Evolutionary conservation across 1,139 yeast genomes (phyloP).

Genomic region (Pichia inconspicua): DNA sequence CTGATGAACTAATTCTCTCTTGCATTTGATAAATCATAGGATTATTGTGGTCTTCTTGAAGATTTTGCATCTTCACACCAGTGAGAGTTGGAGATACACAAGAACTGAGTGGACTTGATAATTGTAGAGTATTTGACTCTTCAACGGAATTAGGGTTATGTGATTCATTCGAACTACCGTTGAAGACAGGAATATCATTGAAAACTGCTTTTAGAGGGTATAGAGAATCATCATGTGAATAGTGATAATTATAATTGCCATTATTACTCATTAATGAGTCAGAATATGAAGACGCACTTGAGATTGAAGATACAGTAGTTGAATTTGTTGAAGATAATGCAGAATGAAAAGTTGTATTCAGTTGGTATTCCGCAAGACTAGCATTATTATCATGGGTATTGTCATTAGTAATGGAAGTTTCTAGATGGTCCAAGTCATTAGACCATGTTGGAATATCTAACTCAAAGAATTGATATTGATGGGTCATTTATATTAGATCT

Average conservation of each 20-base stretch:
- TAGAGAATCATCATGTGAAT: not conserved
- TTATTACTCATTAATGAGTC: not conserved
- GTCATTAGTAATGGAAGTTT: not conserved
- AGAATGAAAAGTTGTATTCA: not conserved
- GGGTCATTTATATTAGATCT: not conserved
- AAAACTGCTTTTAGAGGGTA: not conserved
- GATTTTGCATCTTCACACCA: not conserved
- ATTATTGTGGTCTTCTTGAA: not conserved
- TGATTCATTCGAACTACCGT: not conserved
- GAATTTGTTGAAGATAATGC: not conserved
- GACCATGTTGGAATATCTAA: slow-evolving; percentile 6
- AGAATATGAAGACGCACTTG: not conserved
- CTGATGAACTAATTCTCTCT: not conserved
- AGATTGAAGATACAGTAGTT: not conserved
- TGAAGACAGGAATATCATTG: not conserved
- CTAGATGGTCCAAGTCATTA: slow-evolving; percentile 3
- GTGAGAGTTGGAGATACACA: slow-evolving; percentile 8
- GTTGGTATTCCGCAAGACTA: not conserved
- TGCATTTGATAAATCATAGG: not conserved
- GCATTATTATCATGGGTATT: not conserved
- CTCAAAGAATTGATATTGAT: slow-evolving; percentile 1
- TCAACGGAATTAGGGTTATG: not conserved
- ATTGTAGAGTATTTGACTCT: not conserved
- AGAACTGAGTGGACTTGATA: slow-evolving; percentile 8
- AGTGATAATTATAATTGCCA: not conserved